phyloP scores from a whole-genome alignment of 768 basidiomycete genomes.

The Rhodosporidiobolus odoratus region DNA sequence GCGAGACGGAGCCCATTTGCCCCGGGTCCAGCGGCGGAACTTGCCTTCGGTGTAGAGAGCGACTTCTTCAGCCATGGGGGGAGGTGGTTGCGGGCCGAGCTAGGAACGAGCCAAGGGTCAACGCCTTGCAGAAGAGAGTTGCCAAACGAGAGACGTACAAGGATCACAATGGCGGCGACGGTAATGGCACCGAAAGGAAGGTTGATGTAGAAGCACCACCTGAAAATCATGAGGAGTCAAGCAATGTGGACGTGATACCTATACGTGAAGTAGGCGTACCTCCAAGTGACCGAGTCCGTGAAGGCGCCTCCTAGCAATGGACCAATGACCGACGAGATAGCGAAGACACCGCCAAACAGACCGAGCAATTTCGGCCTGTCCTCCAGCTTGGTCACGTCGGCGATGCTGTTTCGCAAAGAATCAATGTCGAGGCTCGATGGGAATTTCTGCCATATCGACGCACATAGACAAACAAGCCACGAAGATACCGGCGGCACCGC shows the following conservation, averaged over 20 bases:
- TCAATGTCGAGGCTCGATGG: too few species aligned
- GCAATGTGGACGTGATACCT: too few species aligned
- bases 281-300: constrained; percentile 64
- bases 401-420: constrained; percentile 10
- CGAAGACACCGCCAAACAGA: constrained; percentile 31
- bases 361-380: constrained; percentile 48
- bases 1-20: constrained; percentile 13
- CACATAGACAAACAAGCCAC: constrained; percentile 3
- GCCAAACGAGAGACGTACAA: constrained; percentile 7
- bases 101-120: neutral
- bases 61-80: constrained; percentile 13
- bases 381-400: constrained; percentile 36
- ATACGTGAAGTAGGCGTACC: too few species aligned
- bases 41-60: constrained; percentile 23
- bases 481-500: constrained; percentile 52
- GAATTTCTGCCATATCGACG: too few species aligned
- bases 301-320: constrained; percentile 48
- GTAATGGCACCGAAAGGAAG: constrained; percentile 31
- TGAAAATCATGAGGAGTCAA: too few species aligned
- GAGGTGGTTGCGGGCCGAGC: constrained; percentile 23
- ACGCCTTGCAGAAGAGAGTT: neutral
- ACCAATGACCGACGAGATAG: constrained; percentile 37
- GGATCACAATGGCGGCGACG: constrained; percentile 16
- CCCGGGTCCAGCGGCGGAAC: constrained; percentile 18
- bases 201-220: constrained; percentile 45